phyloP scores from a whole-genome alignment of 805 yeast genomes.

The Suhomyces pyralidae region DNA sequence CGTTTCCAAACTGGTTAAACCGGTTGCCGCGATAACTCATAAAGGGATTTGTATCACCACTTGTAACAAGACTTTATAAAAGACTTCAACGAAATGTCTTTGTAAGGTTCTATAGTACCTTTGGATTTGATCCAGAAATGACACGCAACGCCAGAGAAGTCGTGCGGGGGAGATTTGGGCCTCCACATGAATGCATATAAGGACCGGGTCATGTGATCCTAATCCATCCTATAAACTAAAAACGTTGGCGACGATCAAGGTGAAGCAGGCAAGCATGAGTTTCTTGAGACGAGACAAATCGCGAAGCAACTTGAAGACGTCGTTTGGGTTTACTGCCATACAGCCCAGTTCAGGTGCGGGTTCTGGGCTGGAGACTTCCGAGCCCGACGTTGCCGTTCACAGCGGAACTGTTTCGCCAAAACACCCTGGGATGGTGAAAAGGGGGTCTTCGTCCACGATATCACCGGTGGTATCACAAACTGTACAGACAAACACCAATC shows the following conservation, averaged over 20 bases:
- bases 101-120: too few relatives aligned
- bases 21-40: slow-evolving; percentile 33
- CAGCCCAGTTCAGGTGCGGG: not conserved
- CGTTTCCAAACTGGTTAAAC: slow-evolving; percentile 33
- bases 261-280: slow-evolving; percentile 14
- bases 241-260: not conserved
- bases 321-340: slow-evolving; percentile 9
- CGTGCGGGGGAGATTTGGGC: not conserved
- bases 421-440: not conserved
- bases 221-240: not conserved
- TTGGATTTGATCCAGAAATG: not conserved
- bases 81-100: too few relatives aligned
- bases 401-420: slow-evolving; percentile 1
- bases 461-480: slow-evolving; percentile 10
- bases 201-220: not conserved
- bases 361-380: not conserved
- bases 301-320: slow-evolving; percentile 11
- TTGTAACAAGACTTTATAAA: too few relatives aligned
- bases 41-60: too few relatives aligned
- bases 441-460: slow-evolving; percentile 1
- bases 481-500: not conserved
- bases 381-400: not conserved
- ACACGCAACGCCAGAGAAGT: slow-evolving; percentile 8
- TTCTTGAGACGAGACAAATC: slow-evolving; percentile 26
- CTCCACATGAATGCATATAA: too few relatives aligned